These are phyloP conservation scores for Gracilariopsis chorda DNA, from an alignment of 23 red algal genomes.

Conservation along the genomic window DNA sequence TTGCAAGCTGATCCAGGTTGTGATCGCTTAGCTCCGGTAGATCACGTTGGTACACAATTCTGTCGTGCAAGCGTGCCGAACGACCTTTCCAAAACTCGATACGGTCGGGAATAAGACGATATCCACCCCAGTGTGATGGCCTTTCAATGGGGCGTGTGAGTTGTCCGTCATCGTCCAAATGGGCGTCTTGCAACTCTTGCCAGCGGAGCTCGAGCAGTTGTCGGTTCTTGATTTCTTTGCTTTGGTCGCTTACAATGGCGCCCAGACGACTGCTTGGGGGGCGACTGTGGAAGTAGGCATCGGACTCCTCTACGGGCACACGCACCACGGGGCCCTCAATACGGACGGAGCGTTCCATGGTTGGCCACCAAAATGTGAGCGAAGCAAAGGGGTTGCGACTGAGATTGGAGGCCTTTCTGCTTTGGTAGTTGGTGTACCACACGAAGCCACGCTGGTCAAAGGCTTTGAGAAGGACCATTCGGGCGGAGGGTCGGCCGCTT, in stretches of 20 bases:
- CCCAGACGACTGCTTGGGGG: constrained; percentile 69
- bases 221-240: constrained; percentile 24
- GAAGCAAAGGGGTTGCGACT: constrained; percentile 70
- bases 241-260: constrained; percentile 77
- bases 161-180: constrained; percentile 40
- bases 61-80: constrained; percentile 79
- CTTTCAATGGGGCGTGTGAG: constrained; percentile 29
- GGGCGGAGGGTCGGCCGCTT: constrained; percentile 58
- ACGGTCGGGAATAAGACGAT: constrained; percentile 45
- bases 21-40: background rate
- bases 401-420: constrained; percentile 79
- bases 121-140: constrained; percentile 89
- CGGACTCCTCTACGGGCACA: constrained; percentile 52
- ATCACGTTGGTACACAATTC: constrained; percentile 56
- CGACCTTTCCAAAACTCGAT: constrained; percentile 98
- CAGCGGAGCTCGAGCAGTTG: constrained; percentile 46
- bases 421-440: constrained; percentile 96
- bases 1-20: background rate
- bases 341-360: constrained; percentile 88
- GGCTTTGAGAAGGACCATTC: constrained; percentile 88
- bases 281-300: constrained; percentile 78
- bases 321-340: constrained; percentile 74
- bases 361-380: constrained; percentile 94
- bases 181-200: constrained; percentile 16
- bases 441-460: constrained; percentile 74